Evolutionary conservation across 2,329 filamentous ascomycete genomes (phyloP).

Genomic region (Beauveria medogensis): DNA sequence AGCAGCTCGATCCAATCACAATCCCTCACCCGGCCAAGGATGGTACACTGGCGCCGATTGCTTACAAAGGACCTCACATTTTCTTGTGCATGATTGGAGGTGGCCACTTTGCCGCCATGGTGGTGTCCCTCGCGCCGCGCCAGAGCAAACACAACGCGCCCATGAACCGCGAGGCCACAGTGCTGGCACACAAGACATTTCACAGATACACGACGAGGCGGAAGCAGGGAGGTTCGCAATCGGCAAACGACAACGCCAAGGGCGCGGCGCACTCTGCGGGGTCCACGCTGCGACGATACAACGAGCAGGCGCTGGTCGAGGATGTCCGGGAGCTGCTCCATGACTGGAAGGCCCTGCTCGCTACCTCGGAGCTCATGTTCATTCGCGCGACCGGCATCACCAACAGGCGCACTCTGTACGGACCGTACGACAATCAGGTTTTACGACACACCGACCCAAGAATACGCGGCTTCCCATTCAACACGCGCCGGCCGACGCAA

Average conservation of each 20-base stretch:
- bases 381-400: slow-evolving; percentile 80
- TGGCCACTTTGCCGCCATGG: slow-evolving; percentile 94
- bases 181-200: slow-evolving; percentile 94
- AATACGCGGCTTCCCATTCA: slow-evolving; percentile 86
- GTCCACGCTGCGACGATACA: slow-evolving; percentile 81
- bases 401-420: slow-evolving; percentile 81
- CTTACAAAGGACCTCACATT: slow-evolving; percentile 69
- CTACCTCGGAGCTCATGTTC: slow-evolving; percentile 78
- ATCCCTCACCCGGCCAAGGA: slow-evolving; percentile 49
- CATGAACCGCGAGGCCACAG: slow-evolving; percentile 76
- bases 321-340: slow-evolving; percentile 74
- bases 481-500: slow-evolving; percentile 82
- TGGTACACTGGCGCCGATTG: slow-evolving; percentile 44
- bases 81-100: slow-evolving; percentile 99
- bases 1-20: slow-evolving; percentile 62
- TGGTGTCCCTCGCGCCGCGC: slow-evolving; percentile 80
- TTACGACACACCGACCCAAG: slow-evolving; percentile 70
- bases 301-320: slow-evolving; percentile 82
- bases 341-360: slow-evolving; percentile 81
- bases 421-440: slow-evolving; percentile 83
- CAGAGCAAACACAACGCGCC: slow-evolving; percentile 62
- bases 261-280: slow-evolving; percentile 91
- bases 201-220: slow-evolving; percentile 93
- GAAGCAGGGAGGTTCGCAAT: slow-evolving; percentile 94
- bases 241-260: slow-evolving; percentile 88